phyloP scores from a whole-genome alignment of 2,329 filamentous ascomycete genomes.

The Seiridium cupressi region DNA sequence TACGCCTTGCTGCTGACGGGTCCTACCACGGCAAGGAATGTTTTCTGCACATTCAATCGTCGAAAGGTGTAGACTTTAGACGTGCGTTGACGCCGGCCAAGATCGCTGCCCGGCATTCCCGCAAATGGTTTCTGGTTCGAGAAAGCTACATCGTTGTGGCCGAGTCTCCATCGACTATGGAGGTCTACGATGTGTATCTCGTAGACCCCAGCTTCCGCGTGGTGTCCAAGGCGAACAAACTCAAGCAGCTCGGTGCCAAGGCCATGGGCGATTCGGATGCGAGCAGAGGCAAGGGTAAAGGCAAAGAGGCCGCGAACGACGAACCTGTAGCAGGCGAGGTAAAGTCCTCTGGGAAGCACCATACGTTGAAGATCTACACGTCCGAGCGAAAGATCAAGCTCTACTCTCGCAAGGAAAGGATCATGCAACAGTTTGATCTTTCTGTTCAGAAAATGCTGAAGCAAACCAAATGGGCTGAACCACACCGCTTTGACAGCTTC shows the following conservation, averaged over 20 bases:
- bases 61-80: slow-evolving; percentile 83
- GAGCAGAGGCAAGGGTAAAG: slow-evolving; percentile 44
- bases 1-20: slow-evolving; percentile 89
- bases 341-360: slow-evolving; percentile 55
- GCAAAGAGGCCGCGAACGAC: slow-evolving; percentile 30
- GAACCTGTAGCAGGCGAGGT: slow-evolving; percentile 25
- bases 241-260: slow-evolving; percentile 53
- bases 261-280: slow-evolving; percentile 48
- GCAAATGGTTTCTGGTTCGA: slow-evolving; percentile 97
- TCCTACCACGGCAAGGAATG: slow-evolving; percentile 99
- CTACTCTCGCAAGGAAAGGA: slow-evolving; percentile 84
- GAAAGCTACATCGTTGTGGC: slow-evolving; percentile 98
- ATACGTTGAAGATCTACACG: slow-evolving; percentile 84
- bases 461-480: slow-evolving; percentile 78
- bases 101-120: slow-evolving; percentile 78
- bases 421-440: slow-evolving; percentile 88
- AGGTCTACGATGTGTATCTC: slow-evolving; percentile 98
- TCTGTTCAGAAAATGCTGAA: slow-evolving; percentile 84
- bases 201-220: slow-evolving; percentile 86
- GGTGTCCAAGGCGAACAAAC: slow-evolving; percentile 66
- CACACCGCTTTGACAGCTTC: slow-evolving; percentile 89
- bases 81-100: slow-evolving; percentile 76
- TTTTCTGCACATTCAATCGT: slow-evolving; percentile 85
- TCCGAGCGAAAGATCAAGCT: slow-evolving; percentile 90
- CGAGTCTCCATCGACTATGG: slow-evolving; percentile 98